These are phyloP conservation scores for Austroboletus novae-zelandiae DNA, from an alignment of 1,284 basidiomycete species.

Conservation along the genomic window DNA sequence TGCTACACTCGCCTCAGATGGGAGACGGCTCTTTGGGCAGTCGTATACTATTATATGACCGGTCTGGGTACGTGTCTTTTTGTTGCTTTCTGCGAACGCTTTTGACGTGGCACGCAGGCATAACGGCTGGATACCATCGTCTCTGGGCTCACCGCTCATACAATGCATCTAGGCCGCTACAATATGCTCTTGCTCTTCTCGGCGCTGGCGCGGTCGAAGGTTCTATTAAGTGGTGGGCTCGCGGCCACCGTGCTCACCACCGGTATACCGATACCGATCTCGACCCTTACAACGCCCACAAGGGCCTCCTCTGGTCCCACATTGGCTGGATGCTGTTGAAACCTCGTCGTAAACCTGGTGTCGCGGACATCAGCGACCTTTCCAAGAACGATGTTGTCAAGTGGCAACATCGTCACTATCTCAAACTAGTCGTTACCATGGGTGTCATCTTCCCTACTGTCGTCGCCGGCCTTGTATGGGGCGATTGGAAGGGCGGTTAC, in stretches of 20 bases:
- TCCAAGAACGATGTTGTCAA: constrained; percentile 73
- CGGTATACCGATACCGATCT: constrained; percentile 95
- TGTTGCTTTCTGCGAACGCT: not conserved
- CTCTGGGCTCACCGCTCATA: constrained; percentile 92
- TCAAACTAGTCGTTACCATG: constrained; percentile 70
- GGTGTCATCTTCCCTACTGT: constrained; percentile 74
- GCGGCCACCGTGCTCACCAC: constrained; percentile 91
- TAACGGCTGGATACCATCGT: constrained; percentile 85
- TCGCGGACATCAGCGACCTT: constrained; percentile 86
- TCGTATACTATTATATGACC: constrained; percentile 84
- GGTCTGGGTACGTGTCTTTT: constrained; percentile 58
- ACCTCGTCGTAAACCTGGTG: constrained; percentile 83
- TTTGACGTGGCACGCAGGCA: constrained; percentile 36
- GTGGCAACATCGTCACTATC: constrained; percentile 88
- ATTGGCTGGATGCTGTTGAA: constrained; percentile 94
- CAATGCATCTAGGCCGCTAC: constrained; percentile 79
- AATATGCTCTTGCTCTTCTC: constrained; percentile 75
- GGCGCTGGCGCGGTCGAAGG: constrained; percentile 89
- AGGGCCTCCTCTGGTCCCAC: constrained; percentile 79
- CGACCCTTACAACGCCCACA: constrained; percentile 90
- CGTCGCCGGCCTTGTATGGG: constrained; percentile 80
- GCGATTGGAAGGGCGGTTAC: constrained; percentile 82
- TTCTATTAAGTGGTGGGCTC: constrained; percentile 92
- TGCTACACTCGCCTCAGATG: constrained; percentile 56
- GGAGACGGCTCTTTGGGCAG: constrained; percentile 70